phyloP scores from a whole-genome alignment of 169 alveolate genomes.

The Toxoplasma gondii region DNA sequence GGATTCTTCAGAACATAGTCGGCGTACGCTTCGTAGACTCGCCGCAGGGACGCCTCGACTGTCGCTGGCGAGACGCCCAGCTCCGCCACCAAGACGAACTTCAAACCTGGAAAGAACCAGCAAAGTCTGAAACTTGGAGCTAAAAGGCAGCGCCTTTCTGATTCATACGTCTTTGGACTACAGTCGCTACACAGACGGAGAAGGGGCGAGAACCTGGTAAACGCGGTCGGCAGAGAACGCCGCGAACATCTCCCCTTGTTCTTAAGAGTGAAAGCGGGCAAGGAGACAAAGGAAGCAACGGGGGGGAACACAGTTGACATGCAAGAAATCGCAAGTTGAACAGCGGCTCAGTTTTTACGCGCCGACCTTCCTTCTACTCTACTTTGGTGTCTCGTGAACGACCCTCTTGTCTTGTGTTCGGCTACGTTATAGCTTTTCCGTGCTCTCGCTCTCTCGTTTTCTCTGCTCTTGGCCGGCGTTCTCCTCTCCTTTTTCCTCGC shows the following conservation, averaged over 20 bases:
- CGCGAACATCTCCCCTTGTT: too few relatives aligned
- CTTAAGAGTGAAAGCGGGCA: not conserved
- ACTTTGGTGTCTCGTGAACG: too few relatives aligned
- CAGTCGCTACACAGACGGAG: not conserved
- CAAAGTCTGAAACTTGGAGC: not conserved
- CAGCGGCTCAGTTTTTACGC: too few relatives aligned
- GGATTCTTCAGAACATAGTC: constrained; percentile 95
- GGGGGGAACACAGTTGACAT: not conserved
- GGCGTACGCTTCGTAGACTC: constrained; percentile 90
- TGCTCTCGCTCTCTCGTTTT: too few relatives aligned
- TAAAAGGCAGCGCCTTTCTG: not conserved
- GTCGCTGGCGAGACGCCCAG: not conserved
- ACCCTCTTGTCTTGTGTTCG: too few relatives aligned
- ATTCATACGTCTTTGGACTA: not conserved
- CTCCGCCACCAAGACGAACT: constrained; percentile 54
- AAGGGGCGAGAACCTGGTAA: too few relatives aligned
- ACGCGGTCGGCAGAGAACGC: too few relatives aligned
- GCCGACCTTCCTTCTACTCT: too few relatives aligned
- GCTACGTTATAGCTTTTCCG: too few relatives aligned
- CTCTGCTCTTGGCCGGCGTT: too few relatives aligned
- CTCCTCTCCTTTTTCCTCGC: not conserved
- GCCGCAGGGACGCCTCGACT: constrained; percentile 73
- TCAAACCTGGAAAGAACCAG: not conserved
- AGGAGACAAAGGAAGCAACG: not conserved
- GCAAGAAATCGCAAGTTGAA: too few relatives aligned